These are phyloP conservation scores for Salvia sclarea DNA, from an alignment of 305 asterid genomes.

Conservation along the genomic window DNA sequence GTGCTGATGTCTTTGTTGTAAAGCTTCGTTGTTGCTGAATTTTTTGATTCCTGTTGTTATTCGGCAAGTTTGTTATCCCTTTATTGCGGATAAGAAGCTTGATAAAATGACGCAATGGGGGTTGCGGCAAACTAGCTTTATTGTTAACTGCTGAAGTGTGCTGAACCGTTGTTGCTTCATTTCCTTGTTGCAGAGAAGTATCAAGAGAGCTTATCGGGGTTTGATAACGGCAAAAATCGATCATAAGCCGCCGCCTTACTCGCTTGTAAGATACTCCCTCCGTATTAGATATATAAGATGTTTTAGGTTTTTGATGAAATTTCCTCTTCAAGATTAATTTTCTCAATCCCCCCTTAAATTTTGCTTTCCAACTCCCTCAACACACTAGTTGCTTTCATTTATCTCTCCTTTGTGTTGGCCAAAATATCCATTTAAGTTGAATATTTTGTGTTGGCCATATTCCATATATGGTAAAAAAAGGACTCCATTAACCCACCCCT, in stretches of 20 bases:
- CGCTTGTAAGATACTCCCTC: slow-evolving; percentile 57
- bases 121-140: background rate
- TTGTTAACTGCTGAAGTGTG: background rate
- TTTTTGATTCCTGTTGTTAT: background rate
- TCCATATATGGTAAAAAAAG: too few species aligned
- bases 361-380: too few species aligned
- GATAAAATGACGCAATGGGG: slow-evolving; percentile 40
- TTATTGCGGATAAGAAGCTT: slow-evolving; percentile 37
- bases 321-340: too few species aligned
- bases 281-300: too few species aligned
- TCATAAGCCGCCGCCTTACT: slow-evolving; percentile 78
- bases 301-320: too few species aligned
- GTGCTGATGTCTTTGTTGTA: background rate
- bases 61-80: background rate
- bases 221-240: slow-evolving; percentile 66
- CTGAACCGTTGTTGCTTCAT: background rate
- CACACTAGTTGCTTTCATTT: too few species aligned
- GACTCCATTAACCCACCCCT: too few species aligned
- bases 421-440: too few species aligned
- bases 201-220: slow-evolving; percentile 46
- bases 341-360: too few species aligned
- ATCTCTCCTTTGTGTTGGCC: too few species aligned
- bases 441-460: too few species aligned
- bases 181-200: slow-evolving; percentile 47
- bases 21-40: background rate